Evolutionary conservation across 1,284 basidiomycete species (phyloP).

Genomic region (Tausonia pullulans): DNA sequence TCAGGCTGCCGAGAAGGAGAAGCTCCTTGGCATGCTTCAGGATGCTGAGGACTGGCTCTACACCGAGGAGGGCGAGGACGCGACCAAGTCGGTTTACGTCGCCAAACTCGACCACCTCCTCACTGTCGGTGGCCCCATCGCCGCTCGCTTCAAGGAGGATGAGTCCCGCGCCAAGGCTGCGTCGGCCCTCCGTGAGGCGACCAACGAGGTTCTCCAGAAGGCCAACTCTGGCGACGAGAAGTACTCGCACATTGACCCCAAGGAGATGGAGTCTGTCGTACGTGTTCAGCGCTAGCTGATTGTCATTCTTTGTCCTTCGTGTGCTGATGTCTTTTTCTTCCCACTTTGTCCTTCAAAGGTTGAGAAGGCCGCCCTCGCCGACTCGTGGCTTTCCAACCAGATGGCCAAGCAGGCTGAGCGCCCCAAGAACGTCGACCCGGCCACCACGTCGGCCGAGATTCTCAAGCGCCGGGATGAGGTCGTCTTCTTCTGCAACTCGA

Average conservation of each 20-base stretch:
- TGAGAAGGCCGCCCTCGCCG: conserved; percentile 51
- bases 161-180: conserved; percentile 66
- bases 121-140: conserved; percentile 70
- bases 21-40: conserved; percentile 54
- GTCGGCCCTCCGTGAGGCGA: conserved; percentile 64
- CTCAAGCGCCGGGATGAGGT: conserved; percentile 79
- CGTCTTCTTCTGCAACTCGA: conserved; percentile 69
- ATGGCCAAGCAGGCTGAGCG: conserved; percentile 70
- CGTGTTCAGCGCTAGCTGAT: conserved; percentile 43
- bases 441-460: conserved; percentile 67
- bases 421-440: conserved; percentile 70
- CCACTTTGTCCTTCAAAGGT: conserved; percentile 24
- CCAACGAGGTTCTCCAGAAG: conserved; percentile 69
- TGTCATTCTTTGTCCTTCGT: neutral
- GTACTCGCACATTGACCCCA: conserved; percentile 74
- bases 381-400: conserved; percentile 90
- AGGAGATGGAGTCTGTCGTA: conserved; percentile 70
- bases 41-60: conserved; percentile 91
- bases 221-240: conserved; percentile 72
- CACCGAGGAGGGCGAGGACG: conserved; percentile 87
- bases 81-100: conserved; percentile 81
- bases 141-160: conserved; percentile 62
- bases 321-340: neutral
- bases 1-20: conserved; percentile 60
- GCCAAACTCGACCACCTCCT: conserved; percentile 65